A percentile compares a stretch with the other conserved stretches of the same genome.
Conservation (phyloP, 1,139 yeast species). For the Sugiyamaella paludigena region DNA sequence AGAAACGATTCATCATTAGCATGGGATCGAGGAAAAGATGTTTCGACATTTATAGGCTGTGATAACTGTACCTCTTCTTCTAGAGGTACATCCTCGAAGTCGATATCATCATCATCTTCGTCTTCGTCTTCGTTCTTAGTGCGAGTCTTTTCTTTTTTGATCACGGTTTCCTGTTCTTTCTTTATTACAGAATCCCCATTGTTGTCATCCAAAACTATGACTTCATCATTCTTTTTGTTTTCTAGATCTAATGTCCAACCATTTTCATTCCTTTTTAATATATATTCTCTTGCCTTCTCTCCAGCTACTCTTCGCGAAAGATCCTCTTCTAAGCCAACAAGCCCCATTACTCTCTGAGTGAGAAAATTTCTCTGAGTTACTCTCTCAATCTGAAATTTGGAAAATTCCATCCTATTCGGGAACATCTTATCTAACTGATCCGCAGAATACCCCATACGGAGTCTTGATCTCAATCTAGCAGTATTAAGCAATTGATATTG, state of each 20-base stretch:
- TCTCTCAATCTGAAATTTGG: slow-evolving; percentile 88
- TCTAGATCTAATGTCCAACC: slow-evolving; percentile 84
- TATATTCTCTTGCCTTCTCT: slow-evolving; percentile 73
- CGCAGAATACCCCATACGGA: slow-evolving; percentile 92
- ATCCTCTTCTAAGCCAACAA: slow-evolving; percentile 77
- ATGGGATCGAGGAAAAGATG: background rate
- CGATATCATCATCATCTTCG: slow-evolving; percentile 47
- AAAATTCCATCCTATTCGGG: slow-evolving; percentile 84
- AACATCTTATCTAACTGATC: slow-evolving; percentile 79
- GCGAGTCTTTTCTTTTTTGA: slow-evolving; percentile 18
- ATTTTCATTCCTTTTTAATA: slow-evolving; percentile 68
- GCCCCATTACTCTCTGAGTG: slow-evolving; percentile 82
- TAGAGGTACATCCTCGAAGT: slow-evolving; percentile 60
- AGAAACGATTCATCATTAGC: slow-evolving; percentile 9
- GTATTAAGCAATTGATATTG: slow-evolving; percentile 87
- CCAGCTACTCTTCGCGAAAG: slow-evolving; percentile 71
- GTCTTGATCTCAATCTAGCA: slow-evolving; percentile 75
- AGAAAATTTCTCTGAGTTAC: slow-evolving; percentile 87
- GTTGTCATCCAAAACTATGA: slow-evolving; percentile 23
- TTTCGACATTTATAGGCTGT: background rate
- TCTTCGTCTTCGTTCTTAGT: slow-evolving; percentile 26
- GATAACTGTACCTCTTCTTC: slow-evolving; percentile 11
- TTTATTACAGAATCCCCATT: slow-evolving; percentile 26
- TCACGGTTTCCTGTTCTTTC: slow-evolving; percentile 15
- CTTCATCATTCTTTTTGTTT: slow-evolving; percentile 39